These are phyloP conservation scores for Rhododendron henanense DNA, from an alignment of 148 eudicot genomes.

Conservation along the genomic window DNA sequence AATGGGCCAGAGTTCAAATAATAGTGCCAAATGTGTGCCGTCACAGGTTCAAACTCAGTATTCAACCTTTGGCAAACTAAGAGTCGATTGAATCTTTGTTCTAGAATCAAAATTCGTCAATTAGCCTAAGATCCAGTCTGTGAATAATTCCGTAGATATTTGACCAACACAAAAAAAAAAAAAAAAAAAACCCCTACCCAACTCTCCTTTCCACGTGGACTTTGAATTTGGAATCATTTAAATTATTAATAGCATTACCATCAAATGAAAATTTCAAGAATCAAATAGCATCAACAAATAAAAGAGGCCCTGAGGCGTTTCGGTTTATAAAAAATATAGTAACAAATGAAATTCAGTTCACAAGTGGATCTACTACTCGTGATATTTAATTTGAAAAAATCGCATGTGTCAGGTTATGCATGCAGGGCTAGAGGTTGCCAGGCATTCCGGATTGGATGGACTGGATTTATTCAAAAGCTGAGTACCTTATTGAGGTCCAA, in stretches of 20 bases:
- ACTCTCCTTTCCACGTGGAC: background rate
- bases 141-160: background rate
- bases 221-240: background rate
- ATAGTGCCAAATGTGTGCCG: background rate
- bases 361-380: background rate
- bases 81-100: background rate
- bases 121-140: background rate
- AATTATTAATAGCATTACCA: background rate
- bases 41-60: background rate
- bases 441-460: background rate
- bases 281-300: background rate
- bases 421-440: background rate
- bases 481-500: background rate
- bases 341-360: background rate
- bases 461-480: background rate
- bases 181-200: background rate
- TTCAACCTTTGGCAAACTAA: background rate
- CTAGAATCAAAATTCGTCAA: background rate
- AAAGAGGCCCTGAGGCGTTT: background rate
- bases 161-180: background rate
- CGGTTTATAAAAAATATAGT: background rate
- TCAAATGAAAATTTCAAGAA: background rate
- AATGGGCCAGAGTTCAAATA: background rate
- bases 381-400: background rate
- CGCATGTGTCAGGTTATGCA: background rate